phyloP scores from a whole-genome alignment of 1,284 basidiomycete genomes.

The Inonotus obliquus region DNA sequence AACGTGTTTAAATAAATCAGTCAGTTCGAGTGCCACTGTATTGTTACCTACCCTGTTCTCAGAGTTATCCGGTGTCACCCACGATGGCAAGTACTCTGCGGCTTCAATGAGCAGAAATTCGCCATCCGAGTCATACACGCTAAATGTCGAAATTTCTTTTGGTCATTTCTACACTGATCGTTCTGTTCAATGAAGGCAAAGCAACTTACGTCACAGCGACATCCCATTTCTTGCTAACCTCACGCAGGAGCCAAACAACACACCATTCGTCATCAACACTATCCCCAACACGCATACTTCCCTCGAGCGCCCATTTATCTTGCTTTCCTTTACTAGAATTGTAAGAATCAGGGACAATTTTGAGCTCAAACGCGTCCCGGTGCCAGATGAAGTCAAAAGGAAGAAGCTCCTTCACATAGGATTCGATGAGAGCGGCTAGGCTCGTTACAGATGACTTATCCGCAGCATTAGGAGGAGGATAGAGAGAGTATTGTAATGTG shows the following conservation, averaged over 20 bases:
- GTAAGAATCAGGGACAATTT: constrained; percentile 40
- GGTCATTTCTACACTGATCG: constrained; percentile 14
- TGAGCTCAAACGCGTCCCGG: constrained; percentile 82
- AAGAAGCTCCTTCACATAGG: constrained; percentile 54
- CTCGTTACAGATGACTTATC: constrained; percentile 61
- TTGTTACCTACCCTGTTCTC: constrained; percentile 76
- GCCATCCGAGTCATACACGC: constrained; percentile 88
- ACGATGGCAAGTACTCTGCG: constrained; percentile 83
- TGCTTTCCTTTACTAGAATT: constrained; percentile 16
- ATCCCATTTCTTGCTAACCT: constrained; percentile 75
- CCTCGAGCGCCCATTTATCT: constrained; percentile 56
- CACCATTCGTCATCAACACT: constrained; percentile 97
- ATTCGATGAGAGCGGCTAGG: constrained; percentile 64
- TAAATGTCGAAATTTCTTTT: constrained; percentile 27
- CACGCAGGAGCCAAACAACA: constrained; percentile 79
- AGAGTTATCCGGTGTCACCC: constrained; percentile 89
- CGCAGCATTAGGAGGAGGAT: constrained; percentile 47
- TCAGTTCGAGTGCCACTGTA: constrained; percentile 23
- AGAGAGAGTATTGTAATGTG: constrained; percentile 71
- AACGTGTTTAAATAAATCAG: constrained; percentile 26
- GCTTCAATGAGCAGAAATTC: constrained; percentile 97
- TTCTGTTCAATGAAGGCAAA: constrained; percentile 9
- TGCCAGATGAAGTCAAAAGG: constrained; percentile 76
- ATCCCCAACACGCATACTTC: constrained; percentile 85
- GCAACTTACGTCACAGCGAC: constrained; percentile 62